phyloP scores from a whole-genome alignment of 2,329 filamentous ascomycete species.

The Aspergillus ustus region DNA sequence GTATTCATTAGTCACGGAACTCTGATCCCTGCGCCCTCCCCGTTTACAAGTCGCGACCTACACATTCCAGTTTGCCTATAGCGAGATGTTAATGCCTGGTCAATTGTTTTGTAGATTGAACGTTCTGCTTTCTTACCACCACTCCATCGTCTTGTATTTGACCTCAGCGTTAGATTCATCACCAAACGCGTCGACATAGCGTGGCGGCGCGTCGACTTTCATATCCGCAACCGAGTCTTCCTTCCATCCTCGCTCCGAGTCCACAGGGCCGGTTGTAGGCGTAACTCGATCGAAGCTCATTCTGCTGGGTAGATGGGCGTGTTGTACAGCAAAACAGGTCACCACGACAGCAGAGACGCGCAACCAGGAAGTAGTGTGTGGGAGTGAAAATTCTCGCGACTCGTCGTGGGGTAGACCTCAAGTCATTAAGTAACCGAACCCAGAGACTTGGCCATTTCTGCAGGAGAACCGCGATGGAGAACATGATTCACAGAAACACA shows the following conservation, averaged over 20 bases:
- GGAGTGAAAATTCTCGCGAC: background rate
- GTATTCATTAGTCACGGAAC: background rate
- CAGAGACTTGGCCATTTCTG: background rate
- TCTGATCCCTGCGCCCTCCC: background rate
- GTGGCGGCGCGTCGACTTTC: background rate
- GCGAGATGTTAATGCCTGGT: background rate
- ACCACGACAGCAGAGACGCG: background rate
- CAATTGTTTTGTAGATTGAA: background rate
- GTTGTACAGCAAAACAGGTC: background rate
- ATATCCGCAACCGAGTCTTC: background rate
- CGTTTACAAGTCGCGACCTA: constrained; percentile 24
- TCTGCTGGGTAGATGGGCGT: background rate
- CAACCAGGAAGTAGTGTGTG: background rate
- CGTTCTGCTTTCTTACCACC: constrained; percentile 33
- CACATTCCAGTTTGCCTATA: constrained; percentile 44
- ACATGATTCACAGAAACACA: background rate
- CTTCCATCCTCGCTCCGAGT: constrained; percentile 3
- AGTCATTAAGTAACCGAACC: background rate
- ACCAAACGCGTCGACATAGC: constrained; percentile 30
- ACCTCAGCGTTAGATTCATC: constrained; percentile 44
- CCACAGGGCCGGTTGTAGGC: background rate
- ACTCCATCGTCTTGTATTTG: constrained; percentile 54
- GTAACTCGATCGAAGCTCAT: constrained; percentile 2
- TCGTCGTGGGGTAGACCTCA: background rate
- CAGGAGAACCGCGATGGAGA: background rate